Evolutionary conservation across 2,329 filamentous ascomycete genomes (phyloP), one percentile per base, ranked within the genome.

Genomic region (Ceratocystis eucalypticola): DNA sequence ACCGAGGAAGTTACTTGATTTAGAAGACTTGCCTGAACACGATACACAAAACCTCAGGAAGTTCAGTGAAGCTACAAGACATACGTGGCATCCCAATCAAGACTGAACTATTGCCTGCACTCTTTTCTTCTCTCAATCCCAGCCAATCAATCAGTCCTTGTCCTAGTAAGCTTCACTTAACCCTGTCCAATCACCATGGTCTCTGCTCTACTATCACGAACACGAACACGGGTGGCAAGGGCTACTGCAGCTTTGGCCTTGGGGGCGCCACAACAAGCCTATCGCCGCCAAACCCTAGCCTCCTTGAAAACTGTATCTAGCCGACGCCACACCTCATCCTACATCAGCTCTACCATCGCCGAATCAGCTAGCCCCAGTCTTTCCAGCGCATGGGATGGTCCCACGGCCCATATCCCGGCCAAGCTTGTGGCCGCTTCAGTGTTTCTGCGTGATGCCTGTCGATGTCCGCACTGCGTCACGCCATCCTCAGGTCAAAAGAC

Each of bases 401-500:
- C 61, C 44, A n/a, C 65, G 6, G 15, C 65, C 10, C 25, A 33
- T 28, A 41, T 66, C 22, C 55, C 66, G 5, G 41, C 22, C 44
- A 67, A 67, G 48, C 30, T 67, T 17, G 7, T 20, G 30, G 25
- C 62, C 4, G 50, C 66, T 22, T 66, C 71, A 1, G 57, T 69
- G 61, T 75, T 72, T 66, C 74, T 85, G 17, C 82, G 84, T 30
- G 84, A 86, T 70, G 74, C 76, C 22, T 86, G 84, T 70, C 72
- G 74, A 45, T 87, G 84, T 70, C 66, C 73, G 0, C 70, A 70
- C 10, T 87, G 84, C 72, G 77, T 82, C 64, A 81, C 85, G 68
- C 75, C 76, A 0, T 77, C 81, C n/a, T 85, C 84, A 1, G 83
- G 82, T 57, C 83, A 86, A 69, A 83, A 84, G 72, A 81, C 75